Evolutionary conservation across 495 filamentous ascomycete species (phyloP).

Genomic region (Penicillium bovifimosum): DNA sequence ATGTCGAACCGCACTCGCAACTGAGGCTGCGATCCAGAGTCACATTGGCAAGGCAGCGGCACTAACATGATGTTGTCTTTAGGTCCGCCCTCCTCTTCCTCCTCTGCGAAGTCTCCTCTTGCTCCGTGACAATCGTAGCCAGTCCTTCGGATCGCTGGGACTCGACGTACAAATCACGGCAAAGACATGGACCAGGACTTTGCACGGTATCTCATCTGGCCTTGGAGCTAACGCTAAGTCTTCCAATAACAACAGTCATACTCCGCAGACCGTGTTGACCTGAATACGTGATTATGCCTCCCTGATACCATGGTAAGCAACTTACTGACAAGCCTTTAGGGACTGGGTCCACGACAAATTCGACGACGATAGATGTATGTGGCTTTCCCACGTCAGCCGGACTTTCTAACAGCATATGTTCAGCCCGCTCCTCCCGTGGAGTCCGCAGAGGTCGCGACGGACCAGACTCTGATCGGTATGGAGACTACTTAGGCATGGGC

Average conservation of each 20-base stretch:
- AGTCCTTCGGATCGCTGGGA: constrained; percentile 26
- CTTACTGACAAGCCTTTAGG: constrained; percentile 37
- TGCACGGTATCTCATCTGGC: constrained; percentile 43
- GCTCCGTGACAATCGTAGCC: constrained; percentile 37
- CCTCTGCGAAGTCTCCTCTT: constrained; percentile 32
- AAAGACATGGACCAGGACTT: constrained; percentile 37
- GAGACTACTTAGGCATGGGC: background rate
- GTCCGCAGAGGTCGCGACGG: constrained; percentile 38
- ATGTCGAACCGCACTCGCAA: background rate
- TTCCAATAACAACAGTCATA: constrained; percentile 51
- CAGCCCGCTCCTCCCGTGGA: constrained; percentile 39
- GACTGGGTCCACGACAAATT: constrained; percentile 92
- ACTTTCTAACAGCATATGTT: constrained; percentile 15
- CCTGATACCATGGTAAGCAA: constrained; percentile 2
- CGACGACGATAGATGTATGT: constrained; percentile 52
- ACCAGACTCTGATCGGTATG: constrained; percentile 49
- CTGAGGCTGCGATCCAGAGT: background rate
- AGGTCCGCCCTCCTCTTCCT: constrained; percentile 44
- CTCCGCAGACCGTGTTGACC: constrained; percentile 47
- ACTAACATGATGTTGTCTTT: background rate
- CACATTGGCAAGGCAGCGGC: background rate
- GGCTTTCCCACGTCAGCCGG: constrained; percentile 24
- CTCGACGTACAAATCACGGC: constrained; percentile 29
- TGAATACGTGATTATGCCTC: constrained; percentile 45
- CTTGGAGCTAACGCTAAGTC: constrained; percentile 51